Evolutionary conservation across 441 rosid species (phyloP), one percentile per base, ranked within the genome.

Genomic region (Gossypium davidsonii): DNA sequence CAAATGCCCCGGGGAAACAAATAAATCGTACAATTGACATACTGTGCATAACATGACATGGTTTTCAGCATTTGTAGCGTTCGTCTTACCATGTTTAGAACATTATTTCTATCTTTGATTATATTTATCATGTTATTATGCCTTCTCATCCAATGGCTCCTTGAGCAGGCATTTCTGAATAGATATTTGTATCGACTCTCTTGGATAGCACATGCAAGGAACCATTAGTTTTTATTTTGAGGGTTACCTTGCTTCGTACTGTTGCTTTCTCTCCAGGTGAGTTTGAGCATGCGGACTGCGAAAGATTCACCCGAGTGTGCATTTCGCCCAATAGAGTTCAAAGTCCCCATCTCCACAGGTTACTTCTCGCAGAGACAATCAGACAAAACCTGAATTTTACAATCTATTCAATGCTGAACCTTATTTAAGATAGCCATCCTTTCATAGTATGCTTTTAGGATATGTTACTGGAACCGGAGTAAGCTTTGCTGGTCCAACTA

Each of bases 1-100:
- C 60, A 28, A 68, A 68, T 26, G 53, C 68, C 28, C 51, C 20
- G 10, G 31, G 28, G 65, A 60, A 60, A 60, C 21, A 60, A 60
- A 28, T 60, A 60, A 60, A 28, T 63, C 9, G 1, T 37, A 26
- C 44, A 9, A 8, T 26, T 28, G 59, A 48, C 3, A 6, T 5
- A 26, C 48, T 18, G 49, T 63, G 46, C 15, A 15, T 51, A 51
- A 28, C 8, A 67, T 15, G 15, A 14, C 58, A 26, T 14, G 8
- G 56, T 66, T 66, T 66, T 46, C 18, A 31, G 39, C 56, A 67
- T 14, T 14, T 25, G 0, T 25, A 6, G 15, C 7, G 7, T 67
- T 26, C n/a, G 10, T 67, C 42, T 49, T 48, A 26, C n/a, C 21
- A 1, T 57, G 31, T 57, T 57, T 11, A 20, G 1, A 20, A 55